Base-by-base conservation (phyloP, 768 basidiomycete species). In the Tulasnella sp. region DNA sequence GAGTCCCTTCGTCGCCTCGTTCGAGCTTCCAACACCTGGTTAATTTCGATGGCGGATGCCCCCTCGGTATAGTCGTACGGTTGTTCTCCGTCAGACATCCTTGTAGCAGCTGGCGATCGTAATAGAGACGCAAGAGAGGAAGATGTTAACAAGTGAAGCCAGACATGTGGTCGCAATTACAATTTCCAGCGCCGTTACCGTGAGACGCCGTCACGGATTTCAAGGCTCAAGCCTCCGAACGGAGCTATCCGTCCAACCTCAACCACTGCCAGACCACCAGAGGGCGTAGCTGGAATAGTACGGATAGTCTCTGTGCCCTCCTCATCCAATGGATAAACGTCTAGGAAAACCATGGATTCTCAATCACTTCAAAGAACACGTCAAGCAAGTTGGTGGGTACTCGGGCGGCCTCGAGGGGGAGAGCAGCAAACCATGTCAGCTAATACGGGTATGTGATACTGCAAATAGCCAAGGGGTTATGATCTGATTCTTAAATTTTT, bases 31-130 rank as follows among this genome's bases (percentile, higher is more conserved):
- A 89, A 76, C 19, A 85, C 92, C 75, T 83, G 79, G 72, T 86
- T 80, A 59, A 95, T 92, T 74, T 93, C 93, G 36, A 87, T 82
- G 7, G 87, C 83, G 12, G 90, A 89, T 39, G 93, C 93, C 44
- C 92, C 92, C 76, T 95, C 93, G 1, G 93, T 94, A 78, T 95
- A 95, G 81, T 95, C 93, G 66, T 72, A 75, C 26, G 59, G 34
- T 11, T 40, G 22, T 26, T 63, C 62, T 37, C 39, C 62, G 44
- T 72, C 70, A 19, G 70, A 72, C 70, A 72, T 72, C n/a, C 22
- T 52, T 8, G 64, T 52, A 9, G 26, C 7, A 19, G n/a, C n/a
- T 52, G 47, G 0, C 11, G 14, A 52, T 8, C 9, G n/a, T 52
- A 26, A 9, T 52, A 52, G n/a, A 5, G 47, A 26, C 11, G n/a